Evolutionary conservation across 768 basidiomycete species (phyloP).

Genomic region (Mycena albidolilacea): DNA sequence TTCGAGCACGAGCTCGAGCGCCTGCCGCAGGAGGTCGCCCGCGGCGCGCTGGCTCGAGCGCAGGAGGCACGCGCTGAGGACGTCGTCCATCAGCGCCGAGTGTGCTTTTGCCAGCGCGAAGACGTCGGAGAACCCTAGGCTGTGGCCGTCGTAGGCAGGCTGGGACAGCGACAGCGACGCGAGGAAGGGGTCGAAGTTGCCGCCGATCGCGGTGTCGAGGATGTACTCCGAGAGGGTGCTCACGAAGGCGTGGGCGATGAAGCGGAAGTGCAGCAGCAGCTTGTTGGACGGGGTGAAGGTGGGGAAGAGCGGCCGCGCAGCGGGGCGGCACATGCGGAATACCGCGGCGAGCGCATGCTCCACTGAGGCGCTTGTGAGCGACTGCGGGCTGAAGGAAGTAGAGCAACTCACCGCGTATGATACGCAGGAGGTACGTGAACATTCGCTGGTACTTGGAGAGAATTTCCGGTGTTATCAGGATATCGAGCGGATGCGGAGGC

Average conservation of each 20-base stretch:
- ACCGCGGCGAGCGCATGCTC: conserved; percentile 76
- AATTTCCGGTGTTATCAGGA: conserved; percentile 78
- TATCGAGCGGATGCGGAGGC: conserved; percentile 83
- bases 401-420: conserved; percentile 76
- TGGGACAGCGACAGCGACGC: conserved; percentile 53
- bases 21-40: conserved; percentile 74
- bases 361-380: conserved; percentile 56
- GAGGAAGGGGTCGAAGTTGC: conserved; percentile 82
- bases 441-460: conserved; percentile 90
- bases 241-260: conserved; percentile 81
- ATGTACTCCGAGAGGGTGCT: conserved; percentile 78
- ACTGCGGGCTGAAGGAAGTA: neutral
- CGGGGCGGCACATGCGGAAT: conserved; percentile 71
- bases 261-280: conserved; percentile 78
- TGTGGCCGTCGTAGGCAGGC: conserved; percentile 12
- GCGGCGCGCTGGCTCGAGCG: conserved; percentile 76
- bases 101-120: conserved; percentile 81
- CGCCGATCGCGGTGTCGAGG: conserved; percentile 85
- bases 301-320: conserved; percentile 66
- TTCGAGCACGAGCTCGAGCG: conserved; percentile 77
- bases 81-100: conserved; percentile 78
- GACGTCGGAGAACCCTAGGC: conserved; percentile 71
- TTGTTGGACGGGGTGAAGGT: conserved; percentile 68
- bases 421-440: conserved; percentile 83
- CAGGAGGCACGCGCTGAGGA: conserved; percentile 82